Conservation (phyloP, 1,139 yeast species). For the Tardiomyces depauwii region DNA sequence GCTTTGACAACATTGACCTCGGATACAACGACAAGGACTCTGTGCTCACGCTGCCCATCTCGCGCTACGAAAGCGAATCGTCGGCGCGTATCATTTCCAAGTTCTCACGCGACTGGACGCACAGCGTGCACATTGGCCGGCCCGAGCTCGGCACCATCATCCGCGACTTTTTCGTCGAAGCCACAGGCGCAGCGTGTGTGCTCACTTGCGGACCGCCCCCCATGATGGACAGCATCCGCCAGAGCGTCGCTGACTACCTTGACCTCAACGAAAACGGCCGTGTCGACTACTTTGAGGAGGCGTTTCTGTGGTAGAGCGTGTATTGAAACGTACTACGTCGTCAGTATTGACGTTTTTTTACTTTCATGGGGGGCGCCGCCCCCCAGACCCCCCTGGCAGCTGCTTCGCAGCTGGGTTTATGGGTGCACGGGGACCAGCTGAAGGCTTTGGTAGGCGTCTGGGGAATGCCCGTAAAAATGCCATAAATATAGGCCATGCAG, state of each 20-base stretch:
- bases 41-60: neutral
- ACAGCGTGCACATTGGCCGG: conserved; percentile 9
- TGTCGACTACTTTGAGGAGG: conserved; percentile 29
- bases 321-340: no score
- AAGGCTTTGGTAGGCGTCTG: no score
- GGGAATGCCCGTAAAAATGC: no score
- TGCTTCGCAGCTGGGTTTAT: no score
- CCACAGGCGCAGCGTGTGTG: conserved; percentile 24
- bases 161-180: conserved; percentile 13
- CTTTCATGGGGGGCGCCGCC: no score
- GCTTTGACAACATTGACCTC: neutral
- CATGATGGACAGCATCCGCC: conserved; percentile 26
- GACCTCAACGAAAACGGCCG: conserved; percentile 22
- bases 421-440: conserved; percentile 67
- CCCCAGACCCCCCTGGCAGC: no score
- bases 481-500: no score
- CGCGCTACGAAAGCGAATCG: neutral
- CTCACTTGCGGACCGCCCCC: conserved; percentile 29
- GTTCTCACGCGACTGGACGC: neutral
- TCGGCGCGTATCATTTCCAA: neutral
- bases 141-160: conserved; percentile 17
- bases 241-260: conserved; percentile 17
- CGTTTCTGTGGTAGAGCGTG: conserved; percentile 23
- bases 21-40: neutral
- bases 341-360: no score